A percentile compares a stretch with the other conserved stretches of the same genome.
Conservation (phyloP, 1,139 yeast genomes). For the Pichia sp. region DNA sequence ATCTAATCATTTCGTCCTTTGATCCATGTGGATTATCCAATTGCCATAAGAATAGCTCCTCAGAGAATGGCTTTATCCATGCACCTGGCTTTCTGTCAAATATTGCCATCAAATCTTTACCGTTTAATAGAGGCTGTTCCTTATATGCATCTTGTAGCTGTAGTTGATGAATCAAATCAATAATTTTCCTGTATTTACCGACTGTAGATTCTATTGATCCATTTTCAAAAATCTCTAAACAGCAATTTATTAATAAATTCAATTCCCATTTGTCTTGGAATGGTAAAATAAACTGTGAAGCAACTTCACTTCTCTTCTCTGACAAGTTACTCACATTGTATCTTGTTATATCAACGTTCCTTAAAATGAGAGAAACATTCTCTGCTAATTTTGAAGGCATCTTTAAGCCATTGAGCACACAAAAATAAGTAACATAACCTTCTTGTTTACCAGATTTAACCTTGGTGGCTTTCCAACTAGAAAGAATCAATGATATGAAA, state of each 20-base stretch:
- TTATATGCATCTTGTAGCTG: conserved; percentile 37
- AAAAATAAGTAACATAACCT: conserved; percentile 25
- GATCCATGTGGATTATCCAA: conserved; percentile 56
- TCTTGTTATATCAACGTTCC: conserved; percentile 24
- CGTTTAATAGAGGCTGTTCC: conserved; percentile 56
- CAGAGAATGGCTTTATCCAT: conserved; percentile 60
- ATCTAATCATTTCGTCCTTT: conserved; percentile 46
- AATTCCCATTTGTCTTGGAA: conserved; percentile 48
- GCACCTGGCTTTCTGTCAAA: conserved; percentile 69
- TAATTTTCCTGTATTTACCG: conserved; percentile 11
- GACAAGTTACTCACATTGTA: conserved; percentile 2
- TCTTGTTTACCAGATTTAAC: conserved; percentile 31
- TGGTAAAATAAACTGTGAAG: conserved; percentile 44
- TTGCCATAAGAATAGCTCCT: conserved; percentile 61
- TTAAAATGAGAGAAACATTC: conserved; percentile 38
- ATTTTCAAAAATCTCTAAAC: conserved; percentile 17
- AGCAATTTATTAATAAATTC: conserved; percentile 28
- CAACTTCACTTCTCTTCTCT: conserved; percentile 50
- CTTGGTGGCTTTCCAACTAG: conserved; percentile 40
- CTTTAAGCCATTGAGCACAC: conserved; percentile 61
- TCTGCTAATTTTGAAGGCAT: conserved; percentile 53
- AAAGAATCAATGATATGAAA: conserved; percentile 42
- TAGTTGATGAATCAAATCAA: conserved; percentile 23
- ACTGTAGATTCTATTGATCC: conserved; percentile 3
- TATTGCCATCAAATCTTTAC: conserved; percentile 51